phyloP scores from a whole-genome alignment of 2,329 filamentous ascomycete species.

The Clathrospora elynae region DNA sequence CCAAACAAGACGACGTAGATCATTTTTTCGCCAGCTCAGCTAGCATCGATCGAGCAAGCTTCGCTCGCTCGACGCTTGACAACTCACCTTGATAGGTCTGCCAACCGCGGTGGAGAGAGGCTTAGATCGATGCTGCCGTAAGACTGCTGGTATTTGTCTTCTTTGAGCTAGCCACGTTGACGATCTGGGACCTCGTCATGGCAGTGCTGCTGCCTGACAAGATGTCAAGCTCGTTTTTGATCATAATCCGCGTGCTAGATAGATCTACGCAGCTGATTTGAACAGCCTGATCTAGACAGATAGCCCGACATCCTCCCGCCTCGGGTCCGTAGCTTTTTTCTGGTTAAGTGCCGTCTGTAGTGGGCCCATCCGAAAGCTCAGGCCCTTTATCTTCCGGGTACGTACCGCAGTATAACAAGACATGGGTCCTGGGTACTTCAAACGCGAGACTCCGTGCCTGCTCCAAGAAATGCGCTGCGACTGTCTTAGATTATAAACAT shows the following conservation, averaged over 20 bases:
- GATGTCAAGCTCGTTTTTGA: slow-evolving; percentile 19
- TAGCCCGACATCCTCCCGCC: slow-evolving; percentile 21
- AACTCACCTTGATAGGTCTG: slow-evolving; percentile 18
- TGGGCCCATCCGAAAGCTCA: slow-evolving; percentile 24
- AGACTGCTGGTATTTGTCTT: slow-evolving; percentile 25
- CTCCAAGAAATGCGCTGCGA: slow-evolving; percentile 4
- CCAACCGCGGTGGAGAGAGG: slow-evolving; percentile 5
- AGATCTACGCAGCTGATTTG: slow-evolving; percentile 5
- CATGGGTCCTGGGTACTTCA: slow-evolving; percentile 18
- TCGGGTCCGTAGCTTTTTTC: slow-evolving; percentile 21
- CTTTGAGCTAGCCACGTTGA: slow-evolving; percentile 34
- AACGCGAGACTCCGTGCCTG: slow-evolving; percentile 18
- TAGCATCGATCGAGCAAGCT: slow-evolving; percentile 37
- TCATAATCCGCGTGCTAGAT: slow-evolving; percentile 4
- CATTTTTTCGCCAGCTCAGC: slow-evolving; percentile 35
- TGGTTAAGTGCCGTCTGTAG: slow-evolving; percentile 11
- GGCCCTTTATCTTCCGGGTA: slow-evolving; percentile 16
- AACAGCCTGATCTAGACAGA: slow-evolving; percentile 2
- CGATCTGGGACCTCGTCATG: slow-evolving; percentile 19
- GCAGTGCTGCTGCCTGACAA: slow-evolving; percentile 16
- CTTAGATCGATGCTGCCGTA: slow-evolving; percentile 11
- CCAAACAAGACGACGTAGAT: slow-evolving; percentile 35
- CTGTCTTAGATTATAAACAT: slow-evolving; percentile 27
- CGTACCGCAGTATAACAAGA: slow-evolving; percentile 19
- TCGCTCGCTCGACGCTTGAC: slow-evolving; percentile 10